A percentile compares a stretch with the other conserved stretches of the same genome.
phyloP scores from a whole-genome alignment of 441 rosid species.

The Mallotus japonicus region DNA sequence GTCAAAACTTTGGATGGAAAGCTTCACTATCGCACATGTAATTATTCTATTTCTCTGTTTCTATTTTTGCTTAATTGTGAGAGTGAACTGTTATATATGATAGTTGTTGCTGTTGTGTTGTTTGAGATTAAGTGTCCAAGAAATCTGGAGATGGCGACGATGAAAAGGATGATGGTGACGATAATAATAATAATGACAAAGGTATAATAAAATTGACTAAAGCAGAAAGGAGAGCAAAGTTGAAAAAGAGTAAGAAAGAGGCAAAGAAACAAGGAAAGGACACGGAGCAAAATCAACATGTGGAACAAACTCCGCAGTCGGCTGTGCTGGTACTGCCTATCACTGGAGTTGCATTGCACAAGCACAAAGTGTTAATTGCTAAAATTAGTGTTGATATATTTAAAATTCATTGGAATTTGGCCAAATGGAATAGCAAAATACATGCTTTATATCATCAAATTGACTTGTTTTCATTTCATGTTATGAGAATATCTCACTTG shows the following conservation, averaged over 20 bases:
- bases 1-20: slow-evolving; percentile 78
- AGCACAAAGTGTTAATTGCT: background rate
- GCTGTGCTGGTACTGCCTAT: slow-evolving; percentile 62
- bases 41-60: background rate
- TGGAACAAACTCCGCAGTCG: slow-evolving; percentile 59
- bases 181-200: slow-evolving; percentile 17
- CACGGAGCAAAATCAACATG: slow-evolving; percentile 33
- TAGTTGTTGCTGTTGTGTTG: slow-evolving; percentile 4
- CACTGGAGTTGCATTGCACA: background rate
- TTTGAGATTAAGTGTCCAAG: slow-evolving; percentile 35
- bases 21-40: slow-evolving; percentile 61
- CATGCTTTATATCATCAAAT: background rate
- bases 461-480: background rate
- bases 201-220: slow-evolving; percentile 49
- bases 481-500: background rate
- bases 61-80: background rate
- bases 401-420: too few species aligned
- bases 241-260: slow-evolving; percentile 71
- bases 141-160: slow-evolving; percentile 25
- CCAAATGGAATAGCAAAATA: background rate
- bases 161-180: slow-evolving; percentile 29
- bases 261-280: slow-evolving; percentile 67
- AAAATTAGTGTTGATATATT: too few species aligned
- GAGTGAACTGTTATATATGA: background rate
- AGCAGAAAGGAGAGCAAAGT: slow-evolving; percentile 76